These are phyloP conservation scores for Trichoderma aggressivum DNA, from an alignment of 2,329 filamentous ascomycete genomes.

Conservation along the genomic window DNA sequence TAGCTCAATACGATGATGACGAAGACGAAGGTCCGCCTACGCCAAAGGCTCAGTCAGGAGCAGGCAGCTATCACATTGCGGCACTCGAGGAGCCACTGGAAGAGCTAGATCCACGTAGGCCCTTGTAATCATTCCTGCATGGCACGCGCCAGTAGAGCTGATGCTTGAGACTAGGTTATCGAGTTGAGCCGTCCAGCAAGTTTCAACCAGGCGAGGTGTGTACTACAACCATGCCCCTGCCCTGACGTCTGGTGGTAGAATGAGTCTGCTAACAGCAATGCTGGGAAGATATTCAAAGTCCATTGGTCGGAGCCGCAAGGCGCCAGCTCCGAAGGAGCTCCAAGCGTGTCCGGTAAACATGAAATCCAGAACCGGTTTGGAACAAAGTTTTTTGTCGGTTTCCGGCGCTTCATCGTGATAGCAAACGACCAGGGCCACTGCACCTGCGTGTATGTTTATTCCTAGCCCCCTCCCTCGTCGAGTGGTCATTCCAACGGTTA, in stretches of 20 bases:
- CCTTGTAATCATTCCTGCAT: neutral
- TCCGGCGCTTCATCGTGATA: conserved; percentile 54
- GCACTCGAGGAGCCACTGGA: conserved; percentile 21
- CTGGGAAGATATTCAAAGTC: conserved; percentile 51
- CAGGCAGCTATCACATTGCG: conserved; percentile 17
- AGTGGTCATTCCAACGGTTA: neutral
- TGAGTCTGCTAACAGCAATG: neutral
- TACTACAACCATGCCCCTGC: neutral
- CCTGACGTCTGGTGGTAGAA: no score
- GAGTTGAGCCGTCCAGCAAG: conserved; percentile 36
- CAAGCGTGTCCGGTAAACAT: conserved; percentile 33
- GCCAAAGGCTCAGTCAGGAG: conserved; percentile 21
- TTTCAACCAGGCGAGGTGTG: conserved; percentile 43
- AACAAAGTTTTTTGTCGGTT: conserved; percentile 45
- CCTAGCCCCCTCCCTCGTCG: neutral
- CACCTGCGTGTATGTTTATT: conserved; percentile 49
- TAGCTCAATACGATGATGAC: conserved; percentile 25
- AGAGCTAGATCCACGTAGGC: conserved; percentile 38
- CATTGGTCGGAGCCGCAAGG: conserved; percentile 53
- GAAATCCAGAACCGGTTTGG: conserved; percentile 35
- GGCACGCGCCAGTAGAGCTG: neutral
- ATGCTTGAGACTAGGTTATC: conserved; percentile 34
- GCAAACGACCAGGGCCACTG: conserved; percentile 51
- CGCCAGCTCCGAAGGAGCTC: conserved; percentile 29
- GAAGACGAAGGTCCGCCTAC: conserved; percentile 28